Conservation (phyloP, 23 red algal genomes). For the Cyanidium caldarium region DNA sequence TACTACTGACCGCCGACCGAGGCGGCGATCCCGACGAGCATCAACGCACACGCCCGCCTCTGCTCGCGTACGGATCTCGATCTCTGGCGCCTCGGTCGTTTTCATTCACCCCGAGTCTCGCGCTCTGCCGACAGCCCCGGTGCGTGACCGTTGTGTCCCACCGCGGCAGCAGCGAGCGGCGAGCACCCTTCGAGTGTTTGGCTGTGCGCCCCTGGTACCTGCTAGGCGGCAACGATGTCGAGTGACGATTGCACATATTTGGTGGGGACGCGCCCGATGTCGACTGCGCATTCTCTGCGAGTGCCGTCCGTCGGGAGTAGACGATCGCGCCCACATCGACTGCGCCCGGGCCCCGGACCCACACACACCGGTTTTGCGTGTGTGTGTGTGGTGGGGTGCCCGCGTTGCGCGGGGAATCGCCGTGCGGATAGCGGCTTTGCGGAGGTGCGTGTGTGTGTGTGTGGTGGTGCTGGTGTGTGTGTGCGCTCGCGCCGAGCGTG, state of each 20-base stretch:
- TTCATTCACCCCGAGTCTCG: no score
- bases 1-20: no score
- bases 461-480: no score
- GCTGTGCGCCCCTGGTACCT: conserved; percentile 1
- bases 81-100: no score
- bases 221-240: conserved; percentile 6
- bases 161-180: no score
- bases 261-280: conserved; percentile 6
- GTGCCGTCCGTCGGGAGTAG: neutral
- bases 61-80: no score
- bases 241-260: neutral
- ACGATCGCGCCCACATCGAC: neutral
- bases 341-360: neutral
- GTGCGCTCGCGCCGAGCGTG: no score
- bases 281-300: neutral
- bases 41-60: no score
- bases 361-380: neutral
- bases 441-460: neutral
- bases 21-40: no score
- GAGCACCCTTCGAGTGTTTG: no score
- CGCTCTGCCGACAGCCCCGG: no score
- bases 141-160: no score
- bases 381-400: neutral
- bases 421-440: neutral
- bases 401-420: neutral